These are phyloP conservation scores for Stemphylium beticola DNA, from an alignment of 2,329 filamentous ascomycete genomes.

Conservation along the genomic window DNA sequence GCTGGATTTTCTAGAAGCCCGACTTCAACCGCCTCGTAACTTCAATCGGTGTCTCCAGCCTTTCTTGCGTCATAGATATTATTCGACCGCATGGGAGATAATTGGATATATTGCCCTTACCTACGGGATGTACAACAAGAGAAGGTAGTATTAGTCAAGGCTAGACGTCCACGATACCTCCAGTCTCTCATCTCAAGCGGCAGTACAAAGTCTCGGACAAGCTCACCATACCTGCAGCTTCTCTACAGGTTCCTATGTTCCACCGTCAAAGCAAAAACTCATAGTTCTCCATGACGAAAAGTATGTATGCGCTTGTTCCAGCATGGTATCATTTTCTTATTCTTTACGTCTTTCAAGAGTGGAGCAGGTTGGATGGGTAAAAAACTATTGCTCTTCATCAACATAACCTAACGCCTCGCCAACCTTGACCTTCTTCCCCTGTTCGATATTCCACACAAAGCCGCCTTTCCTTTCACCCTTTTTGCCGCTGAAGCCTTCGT, in stretches of 20 bases:
- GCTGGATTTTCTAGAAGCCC: background rate
- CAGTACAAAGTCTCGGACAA: background rate
- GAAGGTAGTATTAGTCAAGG: no score
- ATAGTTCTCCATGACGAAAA: background rate
- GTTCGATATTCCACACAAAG: conserved; percentile 85
- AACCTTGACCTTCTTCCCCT: conserved; percentile 87
- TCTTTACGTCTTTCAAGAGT: background rate
- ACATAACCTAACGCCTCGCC: conserved; percentile 85
- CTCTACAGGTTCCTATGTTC: no score
- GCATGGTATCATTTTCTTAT: conserved; percentile 5
- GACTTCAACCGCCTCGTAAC: background rate
- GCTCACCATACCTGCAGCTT: background rate
- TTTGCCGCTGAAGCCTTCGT: conserved; percentile 60
- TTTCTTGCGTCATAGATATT: no score
- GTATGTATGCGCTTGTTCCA: background rate
- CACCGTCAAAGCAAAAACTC: no score
- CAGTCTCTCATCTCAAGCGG: no score
- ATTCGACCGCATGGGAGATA: no score
- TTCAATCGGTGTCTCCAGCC: background rate
- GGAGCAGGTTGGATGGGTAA: background rate
- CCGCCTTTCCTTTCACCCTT: conserved; percentile 63
- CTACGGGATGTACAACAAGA: no score
- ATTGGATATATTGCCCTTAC: no score
- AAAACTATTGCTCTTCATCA: conserved; percentile 45
- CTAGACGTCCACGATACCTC: no score